Percentiles rank a stretch among this genome's conserved stretches.
Conservation (phyloP, 2,329 filamentous ascomycete genomes). For the Gyromitra esculenta region DNA sequence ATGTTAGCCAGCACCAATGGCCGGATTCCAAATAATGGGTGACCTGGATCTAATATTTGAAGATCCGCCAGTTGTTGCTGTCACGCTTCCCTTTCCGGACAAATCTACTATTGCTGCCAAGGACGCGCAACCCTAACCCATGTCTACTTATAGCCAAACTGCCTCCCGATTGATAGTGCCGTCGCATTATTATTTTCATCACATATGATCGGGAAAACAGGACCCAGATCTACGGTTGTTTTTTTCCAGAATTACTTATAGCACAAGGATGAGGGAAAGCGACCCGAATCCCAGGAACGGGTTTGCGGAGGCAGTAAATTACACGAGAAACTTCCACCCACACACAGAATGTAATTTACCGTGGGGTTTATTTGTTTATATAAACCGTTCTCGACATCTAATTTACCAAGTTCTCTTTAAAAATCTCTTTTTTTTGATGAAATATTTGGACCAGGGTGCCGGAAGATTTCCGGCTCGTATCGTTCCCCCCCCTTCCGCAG, state of each 20-base stretch:
- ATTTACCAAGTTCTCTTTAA: not conserved
- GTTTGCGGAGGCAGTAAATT: not conserved
- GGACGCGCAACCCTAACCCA: not conserved
- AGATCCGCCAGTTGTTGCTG: conserved; percentile 16
- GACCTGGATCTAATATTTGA: not conserved
- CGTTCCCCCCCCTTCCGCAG: not conserved
- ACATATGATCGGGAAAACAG: not conserved
- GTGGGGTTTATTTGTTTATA: not conserved
- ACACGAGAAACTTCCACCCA: not conserved
- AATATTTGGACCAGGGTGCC: conserved; percentile 13
- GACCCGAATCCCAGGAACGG: conserved; percentile 7
- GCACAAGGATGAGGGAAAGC: not conserved
- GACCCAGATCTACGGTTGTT: conserved; percentile 1
- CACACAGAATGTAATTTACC: not conserved
- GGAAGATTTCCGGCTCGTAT: conserved; percentile 17
- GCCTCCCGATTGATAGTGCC: not conserved
- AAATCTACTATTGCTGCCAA: conserved; percentile 31
- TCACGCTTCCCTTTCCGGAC: conserved; percentile 42
- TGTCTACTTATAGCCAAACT: not conserved
- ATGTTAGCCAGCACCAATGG: not conserved
- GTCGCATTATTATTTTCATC: not conserved
- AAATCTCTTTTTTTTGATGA: not conserved
- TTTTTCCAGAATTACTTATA: conserved; percentile 6
- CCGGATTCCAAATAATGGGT: not conserved
- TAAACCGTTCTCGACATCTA: not conserved